phyloP scores from a whole-genome alignment of 768 basidiomycete genomes.

The Naganishia friedmannii region DNA sequence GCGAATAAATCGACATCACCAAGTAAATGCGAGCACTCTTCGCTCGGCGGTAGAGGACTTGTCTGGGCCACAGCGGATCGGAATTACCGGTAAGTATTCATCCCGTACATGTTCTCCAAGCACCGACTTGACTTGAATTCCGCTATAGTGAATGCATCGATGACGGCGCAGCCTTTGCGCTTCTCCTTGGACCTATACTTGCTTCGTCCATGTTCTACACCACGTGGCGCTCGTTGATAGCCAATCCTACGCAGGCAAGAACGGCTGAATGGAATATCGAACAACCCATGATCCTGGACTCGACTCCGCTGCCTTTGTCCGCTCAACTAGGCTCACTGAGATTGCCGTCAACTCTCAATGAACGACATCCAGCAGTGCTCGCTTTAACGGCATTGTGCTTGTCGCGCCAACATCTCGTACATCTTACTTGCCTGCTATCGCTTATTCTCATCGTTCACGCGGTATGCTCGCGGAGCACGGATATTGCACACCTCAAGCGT shows the following conservation, averaged over 20 bases:
- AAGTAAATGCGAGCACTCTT: constrained; percentile 12
- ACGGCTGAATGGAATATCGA: constrained; percentile 71
- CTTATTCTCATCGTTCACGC: constrained; percentile 76
- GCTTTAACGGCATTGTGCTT: constrained; percentile 54
- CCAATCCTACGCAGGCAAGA: background rate
- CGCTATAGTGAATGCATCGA: constrained; percentile 67
- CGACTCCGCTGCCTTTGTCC: constrained; percentile 48
- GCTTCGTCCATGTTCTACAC: constrained; percentile 64
- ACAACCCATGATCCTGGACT: constrained; percentile 60
- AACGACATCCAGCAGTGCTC: constrained; percentile 23
- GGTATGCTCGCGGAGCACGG: constrained; percentile 71
- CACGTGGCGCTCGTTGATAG: constrained; percentile 51
- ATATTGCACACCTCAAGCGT: constrained; percentile 44
- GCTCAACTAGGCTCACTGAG: constrained; percentile 56
- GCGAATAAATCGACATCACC: background rate
- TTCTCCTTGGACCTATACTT: constrained; percentile 79
- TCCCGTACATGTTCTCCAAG: background rate
- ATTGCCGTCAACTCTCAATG: constrained; percentile 53
- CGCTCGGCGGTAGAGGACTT: constrained; percentile 39
- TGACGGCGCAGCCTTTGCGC: constrained; percentile 78
- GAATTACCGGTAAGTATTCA: constrained; percentile 30
- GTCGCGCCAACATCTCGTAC: constrained; percentile 72
- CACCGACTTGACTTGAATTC: background rate
- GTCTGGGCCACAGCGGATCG: constrained; percentile 52
- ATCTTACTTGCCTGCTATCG: constrained; percentile 76